Conservation (phyloP, 2,329 filamentous ascomycete genomes). For the Penicillium sp. region DNA sequence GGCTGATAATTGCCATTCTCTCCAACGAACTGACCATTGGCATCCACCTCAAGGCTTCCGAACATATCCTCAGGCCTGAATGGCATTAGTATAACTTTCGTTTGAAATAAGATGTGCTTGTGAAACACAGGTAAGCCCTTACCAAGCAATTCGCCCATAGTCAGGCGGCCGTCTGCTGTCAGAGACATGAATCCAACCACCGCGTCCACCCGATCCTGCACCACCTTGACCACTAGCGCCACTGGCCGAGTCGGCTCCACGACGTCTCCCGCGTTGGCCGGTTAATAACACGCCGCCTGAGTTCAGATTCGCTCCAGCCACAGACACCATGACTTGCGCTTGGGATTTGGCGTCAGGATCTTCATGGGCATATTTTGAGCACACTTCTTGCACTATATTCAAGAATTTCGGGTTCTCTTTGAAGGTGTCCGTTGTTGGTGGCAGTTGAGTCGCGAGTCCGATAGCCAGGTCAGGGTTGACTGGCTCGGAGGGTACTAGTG, state of each 20-base stretch:
- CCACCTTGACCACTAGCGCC: conserved; percentile 60
- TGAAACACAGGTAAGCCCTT: conserved; percentile 2
- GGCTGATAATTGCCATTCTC: conserved; percentile 58
- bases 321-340: conserved; percentile 59
- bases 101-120: neutral
- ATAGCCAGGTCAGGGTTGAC: conserved; percentile 54
- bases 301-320: conserved; percentile 54
- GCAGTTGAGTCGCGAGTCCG: conserved; percentile 54
- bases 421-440: conserved; percentile 56
- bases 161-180: conserved; percentile 60
- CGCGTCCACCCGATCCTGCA: conserved; percentile 55
- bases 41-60: conserved; percentile 62
- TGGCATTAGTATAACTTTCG: conserved; percentile 14
- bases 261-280: conserved; percentile 33
- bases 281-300: conserved; percentile 51
- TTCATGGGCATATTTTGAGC: conserved; percentile 52
- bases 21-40: conserved; percentile 55
- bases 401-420: conserved; percentile 58
- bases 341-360: conserved; percentile 59
- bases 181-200: conserved; percentile 63
- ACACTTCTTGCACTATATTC: conserved; percentile 55
- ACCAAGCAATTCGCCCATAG: conserved; percentile 62
- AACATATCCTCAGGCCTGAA: conserved; percentile 62
- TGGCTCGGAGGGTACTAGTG: conserved; percentile 56
- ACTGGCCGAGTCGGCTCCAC: conserved; percentile 49